phyloP scores from a whole-genome alignment of 2,329 filamentous ascomycete species.

The Sordariomycetes sp. region DNA sequence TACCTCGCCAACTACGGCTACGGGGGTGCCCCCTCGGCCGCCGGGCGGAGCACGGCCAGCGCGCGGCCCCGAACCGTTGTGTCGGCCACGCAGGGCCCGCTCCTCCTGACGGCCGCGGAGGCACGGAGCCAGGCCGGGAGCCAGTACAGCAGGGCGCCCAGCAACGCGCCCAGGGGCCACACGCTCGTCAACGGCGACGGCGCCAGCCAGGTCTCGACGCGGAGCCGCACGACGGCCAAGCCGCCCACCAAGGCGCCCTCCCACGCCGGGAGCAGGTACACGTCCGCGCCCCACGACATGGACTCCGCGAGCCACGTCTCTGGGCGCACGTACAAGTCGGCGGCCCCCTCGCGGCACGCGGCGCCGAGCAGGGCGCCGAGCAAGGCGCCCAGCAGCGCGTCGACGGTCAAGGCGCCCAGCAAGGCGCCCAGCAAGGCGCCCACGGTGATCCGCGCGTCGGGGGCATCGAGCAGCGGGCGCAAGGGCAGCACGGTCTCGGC shows the following conservation, averaged over 20 bases:
- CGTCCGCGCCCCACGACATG: constrained; percentile 23
- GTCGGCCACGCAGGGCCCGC: background rate
- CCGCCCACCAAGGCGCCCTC: background rate
- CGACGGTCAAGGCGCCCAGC: background rate
- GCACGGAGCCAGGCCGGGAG: background rate
- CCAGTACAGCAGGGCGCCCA: background rate
- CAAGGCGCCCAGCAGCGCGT: background rate
- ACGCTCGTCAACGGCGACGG: background rate
- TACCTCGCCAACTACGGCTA: background rate
- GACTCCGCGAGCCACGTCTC: constrained; percentile 27
- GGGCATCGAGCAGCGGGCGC: background rate
- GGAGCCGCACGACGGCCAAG: background rate
- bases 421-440: background rate
- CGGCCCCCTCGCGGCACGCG: constrained; percentile 15
- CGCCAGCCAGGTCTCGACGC: background rate
- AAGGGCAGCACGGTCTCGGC: constrained; percentile 1
- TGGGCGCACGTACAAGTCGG: constrained; percentile 25
- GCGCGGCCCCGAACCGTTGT: background rate
- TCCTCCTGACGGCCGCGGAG: background rate
- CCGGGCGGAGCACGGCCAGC: background rate
- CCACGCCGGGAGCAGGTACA: constrained; percentile 12
- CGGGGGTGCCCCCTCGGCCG: background rate
- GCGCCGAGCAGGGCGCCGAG: background rate
- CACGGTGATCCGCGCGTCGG: background rate
- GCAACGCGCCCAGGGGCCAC: background rate